Conservation (phyloP, 1,139 yeast genomes). For the Hansenula lynferdii region DNA sequence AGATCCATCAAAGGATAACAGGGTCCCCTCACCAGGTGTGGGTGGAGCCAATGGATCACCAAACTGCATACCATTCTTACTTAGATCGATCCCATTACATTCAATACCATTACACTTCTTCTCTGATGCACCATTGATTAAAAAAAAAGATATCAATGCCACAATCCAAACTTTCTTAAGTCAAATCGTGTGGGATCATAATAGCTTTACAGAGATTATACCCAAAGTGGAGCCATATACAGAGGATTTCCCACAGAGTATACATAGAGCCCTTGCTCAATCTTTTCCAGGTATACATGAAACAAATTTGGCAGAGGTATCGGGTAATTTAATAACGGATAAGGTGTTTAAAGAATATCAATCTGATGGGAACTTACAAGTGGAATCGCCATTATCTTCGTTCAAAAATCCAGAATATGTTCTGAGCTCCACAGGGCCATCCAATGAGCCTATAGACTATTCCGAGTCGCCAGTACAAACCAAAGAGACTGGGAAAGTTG, state of each 20-base stretch:
- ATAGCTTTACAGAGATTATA: conserved; percentile 22
- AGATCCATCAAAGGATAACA: neutral
- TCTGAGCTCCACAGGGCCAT: neutral
- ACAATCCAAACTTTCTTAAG: conserved; percentile 30
- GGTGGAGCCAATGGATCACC: conserved; percentile 18
- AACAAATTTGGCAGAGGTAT: conserved; percentile 13
- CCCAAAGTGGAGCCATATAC: conserved; percentile 9
- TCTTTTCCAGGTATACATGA: conserved; percentile 23
- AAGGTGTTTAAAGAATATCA: neutral
- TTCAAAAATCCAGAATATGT: conserved; percentile 15
- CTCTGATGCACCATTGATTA: conserved; percentile 21
- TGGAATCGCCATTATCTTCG: conserved; percentile 15
- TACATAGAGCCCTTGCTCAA: conserved; percentile 21
- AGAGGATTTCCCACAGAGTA: conserved; percentile 12
- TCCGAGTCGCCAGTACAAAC: neutral
- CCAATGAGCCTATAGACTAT: neutral
- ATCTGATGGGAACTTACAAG: conserved; percentile 1
- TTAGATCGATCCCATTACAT: conserved; percentile 55
- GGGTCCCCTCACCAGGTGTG: neutral
- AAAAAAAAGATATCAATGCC: conserved; percentile 16
- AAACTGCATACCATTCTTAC: conserved; percentile 58
- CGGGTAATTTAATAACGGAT: conserved; percentile 8
- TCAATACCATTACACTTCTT: conserved; percentile 51
- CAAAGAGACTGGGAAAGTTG: neutral
- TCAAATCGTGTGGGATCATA: conserved; percentile 41